Conservation (phyloP, 106 monocot genomes). For the Acorus calamus region DNA sequence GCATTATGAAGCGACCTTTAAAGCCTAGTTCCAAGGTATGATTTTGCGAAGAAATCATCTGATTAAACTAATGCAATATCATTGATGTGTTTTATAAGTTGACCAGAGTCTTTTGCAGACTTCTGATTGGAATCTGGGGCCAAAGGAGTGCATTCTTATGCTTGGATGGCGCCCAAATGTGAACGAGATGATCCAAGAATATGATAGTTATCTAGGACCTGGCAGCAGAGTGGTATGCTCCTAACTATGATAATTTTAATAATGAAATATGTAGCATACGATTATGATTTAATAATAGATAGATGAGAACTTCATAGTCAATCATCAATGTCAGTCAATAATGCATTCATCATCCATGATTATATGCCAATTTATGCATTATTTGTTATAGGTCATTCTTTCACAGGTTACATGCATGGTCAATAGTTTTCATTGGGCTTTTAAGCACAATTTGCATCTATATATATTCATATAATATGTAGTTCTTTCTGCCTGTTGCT, state of each 20-base stretch:
- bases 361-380: no score
- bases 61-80: background rate
- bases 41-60: background rate
- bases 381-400: no score
- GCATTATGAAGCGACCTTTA: conserved; percentile 65
- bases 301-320: no score
- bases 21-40: conserved; percentile 78
- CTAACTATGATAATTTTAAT: background rate
- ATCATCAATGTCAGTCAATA: no score
- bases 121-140: conserved; percentile 63
- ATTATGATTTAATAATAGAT: background rate
- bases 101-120: conserved; percentile 33
- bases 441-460: no score
- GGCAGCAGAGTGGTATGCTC: conserved; percentile 75
- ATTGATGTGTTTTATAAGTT: background rate
- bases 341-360: no score
- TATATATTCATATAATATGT: no score
- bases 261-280: background rate
- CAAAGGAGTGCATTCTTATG: conserved; percentile 78
- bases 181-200: conserved; percentile 82
- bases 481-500: no score
- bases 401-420: no score
- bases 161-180: conserved; percentile 91
- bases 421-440: no score
- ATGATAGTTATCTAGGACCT: conserved; percentile 95